Conservation (phyloP, 2,329 filamentous ascomycete species). For the Ceratocystis huliohia region DNA sequence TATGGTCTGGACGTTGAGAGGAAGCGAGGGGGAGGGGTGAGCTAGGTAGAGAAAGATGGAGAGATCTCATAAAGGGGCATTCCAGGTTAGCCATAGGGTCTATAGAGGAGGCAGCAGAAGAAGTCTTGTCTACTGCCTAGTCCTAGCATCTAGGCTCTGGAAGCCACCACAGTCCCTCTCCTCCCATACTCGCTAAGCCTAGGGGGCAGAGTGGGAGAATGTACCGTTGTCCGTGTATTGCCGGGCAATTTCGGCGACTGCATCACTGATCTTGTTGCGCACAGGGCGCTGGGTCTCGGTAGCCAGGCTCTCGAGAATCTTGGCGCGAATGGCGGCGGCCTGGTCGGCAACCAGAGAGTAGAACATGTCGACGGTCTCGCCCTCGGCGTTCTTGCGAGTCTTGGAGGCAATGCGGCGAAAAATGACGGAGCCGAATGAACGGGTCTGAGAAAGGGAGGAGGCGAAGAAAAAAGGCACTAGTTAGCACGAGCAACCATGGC, state of each 20-base stretch:
- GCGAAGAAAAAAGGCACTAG: not conserved
- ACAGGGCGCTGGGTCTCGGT: constrained; percentile 61
- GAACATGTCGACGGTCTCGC: constrained; percentile 71
- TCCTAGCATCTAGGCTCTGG: too few species aligned
- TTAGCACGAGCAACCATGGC: not conserved
- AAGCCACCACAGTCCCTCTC: too few species aligned
- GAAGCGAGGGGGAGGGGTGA: not conserved
- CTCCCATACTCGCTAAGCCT: too few species aligned
- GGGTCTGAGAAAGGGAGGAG: constrained; percentile 43
- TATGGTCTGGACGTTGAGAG: not conserved
- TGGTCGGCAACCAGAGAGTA: constrained; percentile 63
- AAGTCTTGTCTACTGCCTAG: too few species aligned
- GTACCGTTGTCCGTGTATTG: constrained; percentile 88
- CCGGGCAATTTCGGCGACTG: constrained; percentile 88
- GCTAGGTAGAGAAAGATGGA: too few species aligned
- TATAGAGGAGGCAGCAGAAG: too few species aligned
- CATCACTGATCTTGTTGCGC: constrained; percentile 91
- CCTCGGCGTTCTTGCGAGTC: constrained; percentile 60
- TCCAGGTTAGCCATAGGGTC: too few species aligned
- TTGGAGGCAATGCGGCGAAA: constrained; percentile 90
- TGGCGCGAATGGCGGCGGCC: constrained; percentile 66
- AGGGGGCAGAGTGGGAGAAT: constrained; percentile 26
- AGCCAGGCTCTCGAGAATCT: constrained; percentile 65
- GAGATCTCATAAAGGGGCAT: too few species aligned
- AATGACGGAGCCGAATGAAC: constrained; percentile 84